Base-by-base conservation (phyloP, 495 filamentous ascomycete species). In the Aspergillus steynii region DNA sequence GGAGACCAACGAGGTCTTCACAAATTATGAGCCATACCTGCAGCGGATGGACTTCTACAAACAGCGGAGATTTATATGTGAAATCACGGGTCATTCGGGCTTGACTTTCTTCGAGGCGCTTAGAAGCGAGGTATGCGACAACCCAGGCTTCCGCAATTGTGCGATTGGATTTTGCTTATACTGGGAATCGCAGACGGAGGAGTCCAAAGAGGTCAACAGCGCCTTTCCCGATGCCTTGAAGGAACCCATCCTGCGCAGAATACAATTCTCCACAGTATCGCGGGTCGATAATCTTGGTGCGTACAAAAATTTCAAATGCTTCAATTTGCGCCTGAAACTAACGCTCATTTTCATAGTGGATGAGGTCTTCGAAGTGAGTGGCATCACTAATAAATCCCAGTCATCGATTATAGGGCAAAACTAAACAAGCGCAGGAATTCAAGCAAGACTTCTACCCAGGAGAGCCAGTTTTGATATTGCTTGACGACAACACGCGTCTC, bases 71-170 rank as follows among this genome's bases (percentile, higher is more conserved):
- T 99, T 98, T 69, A 96, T 94, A 55, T 97, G 94, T 72, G 89
- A 95, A 63, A 94, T 97, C 61, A 97, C 91, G 3, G 95, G 95
- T 37, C 93, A 96, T 74, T 96, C 93, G 29, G 90, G 89, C 29
- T 75, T 97, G 65, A 94, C 82, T n/a, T 98, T 96, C 73, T 97
- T 96, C 60, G 92, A 98, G 56, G 95, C 95, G 4, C 81, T 93
- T 15, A 86, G 90, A 71, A 97, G 93, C 74, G 96, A 99, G 85
- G 95, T 97, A 85, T 47, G 87, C 76, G 53, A 56, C 61, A 8
- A 29, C 7, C 12, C 26, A 31, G 42, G 14, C 12, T 15, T 42
- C 12, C 37, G 10, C 37, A 42, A 42, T 42, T 12, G 46, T 5
- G 34, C 27, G 56, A n/a, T 32, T 32, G 1, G 31, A 50, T 55